phyloP scores from a whole-genome alignment of 2,329 filamentous ascomycete species.

The Ceratocystis smalleyi region DNA sequence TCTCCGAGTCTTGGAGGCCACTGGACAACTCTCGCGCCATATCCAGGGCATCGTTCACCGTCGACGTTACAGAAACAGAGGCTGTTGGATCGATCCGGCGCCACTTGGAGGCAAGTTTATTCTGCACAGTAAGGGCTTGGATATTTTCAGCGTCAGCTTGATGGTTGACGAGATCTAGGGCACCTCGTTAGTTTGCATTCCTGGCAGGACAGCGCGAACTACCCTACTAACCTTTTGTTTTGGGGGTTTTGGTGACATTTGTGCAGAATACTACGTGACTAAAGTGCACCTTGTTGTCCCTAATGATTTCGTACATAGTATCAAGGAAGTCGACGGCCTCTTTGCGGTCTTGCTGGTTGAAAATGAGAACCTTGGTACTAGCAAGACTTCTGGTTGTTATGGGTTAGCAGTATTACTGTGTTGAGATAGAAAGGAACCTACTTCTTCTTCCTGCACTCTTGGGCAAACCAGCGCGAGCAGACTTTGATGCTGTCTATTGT shows the following conservation, averaged over 20 bases:
- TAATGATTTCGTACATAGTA: conserved; percentile 28
- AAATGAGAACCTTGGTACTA: conserved; percentile 49
- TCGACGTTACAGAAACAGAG: conserved; percentile 33
- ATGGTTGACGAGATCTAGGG: conserved; percentile 39
- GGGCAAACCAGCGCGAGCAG: conserved; percentile 67
- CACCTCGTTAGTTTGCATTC: not conserved
- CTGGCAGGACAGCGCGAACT: not conserved
- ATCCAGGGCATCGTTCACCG: conserved; percentile 40
- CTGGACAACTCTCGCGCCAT: conserved; percentile 28
- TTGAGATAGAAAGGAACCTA: conserved; percentile 17
- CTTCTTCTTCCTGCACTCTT: conserved; percentile 27
- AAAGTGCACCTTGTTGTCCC: conserved; percentile 33
- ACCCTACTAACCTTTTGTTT: conserved; percentile 28
- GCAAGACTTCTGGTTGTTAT: conserved; percentile 18
- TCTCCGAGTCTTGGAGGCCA: conserved; percentile 23
- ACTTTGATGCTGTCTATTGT: conserved; percentile 77
- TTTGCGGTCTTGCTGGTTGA: conserved; percentile 62
- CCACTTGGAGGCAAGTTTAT: conserved; percentile 39
- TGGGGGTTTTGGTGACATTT: conserved; percentile 35
- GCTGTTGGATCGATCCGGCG: conserved; percentile 31
- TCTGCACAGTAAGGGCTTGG: conserved; percentile 36
- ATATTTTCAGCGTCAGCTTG: conserved; percentile 38
- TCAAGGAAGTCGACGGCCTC: conserved; percentile 40
- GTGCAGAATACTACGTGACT: conserved; percentile 70
- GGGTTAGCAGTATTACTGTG: not conserved